Evolutionary conservation across 352 stramenopile species (phyloP), one percentile per base, ranked within the genome.

Genomic region (Pythium oligandrum): DNA sequence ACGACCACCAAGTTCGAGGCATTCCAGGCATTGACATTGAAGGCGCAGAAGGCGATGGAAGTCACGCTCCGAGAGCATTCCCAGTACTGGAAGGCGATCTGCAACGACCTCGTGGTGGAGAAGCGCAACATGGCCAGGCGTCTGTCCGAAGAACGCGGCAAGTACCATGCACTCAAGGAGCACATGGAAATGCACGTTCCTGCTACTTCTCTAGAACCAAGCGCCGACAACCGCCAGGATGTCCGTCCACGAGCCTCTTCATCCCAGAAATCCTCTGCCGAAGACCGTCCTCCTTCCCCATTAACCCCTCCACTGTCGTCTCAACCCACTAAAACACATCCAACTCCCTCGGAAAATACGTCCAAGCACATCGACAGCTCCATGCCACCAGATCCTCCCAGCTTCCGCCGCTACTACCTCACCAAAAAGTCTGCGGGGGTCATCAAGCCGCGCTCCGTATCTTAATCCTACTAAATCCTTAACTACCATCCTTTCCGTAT

Each of bases 381-480:
- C 6, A 30, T 10, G 11, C 34, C 34, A 30, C 44, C 17, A 11
- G 38, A 37, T 34, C 51, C 44, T 34, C 39, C 59, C 3, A 66
- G 48, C 48, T 66, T 66, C 32, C 59, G 59, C 30, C 59, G 59
- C 44, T 66, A 66, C 59, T 66, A 66, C 49, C 51, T 66, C 34
- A 36, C 49, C 59, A 61, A 61, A 43, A 59, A 51, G 30, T 26
- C 37, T 2, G 33, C 12, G 2, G 9, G 30, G 32, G 36, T 53
- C 6, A 11, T 30, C 6, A 10, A 39, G 17, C 43, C 43, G 9
- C 43, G 43, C 9, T 48, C 38, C 40, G 32, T 49, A 57, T 57
- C 51, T 56, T 56, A 56, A 6, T 42, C 32, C 39, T 33, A 44
- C 32, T 26, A 40, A 8, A 44, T 48, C 43, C 43, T 11, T 48